Base-by-base conservation (phyloP, 331 rosid species). In the Quercus tomentella region DNA sequence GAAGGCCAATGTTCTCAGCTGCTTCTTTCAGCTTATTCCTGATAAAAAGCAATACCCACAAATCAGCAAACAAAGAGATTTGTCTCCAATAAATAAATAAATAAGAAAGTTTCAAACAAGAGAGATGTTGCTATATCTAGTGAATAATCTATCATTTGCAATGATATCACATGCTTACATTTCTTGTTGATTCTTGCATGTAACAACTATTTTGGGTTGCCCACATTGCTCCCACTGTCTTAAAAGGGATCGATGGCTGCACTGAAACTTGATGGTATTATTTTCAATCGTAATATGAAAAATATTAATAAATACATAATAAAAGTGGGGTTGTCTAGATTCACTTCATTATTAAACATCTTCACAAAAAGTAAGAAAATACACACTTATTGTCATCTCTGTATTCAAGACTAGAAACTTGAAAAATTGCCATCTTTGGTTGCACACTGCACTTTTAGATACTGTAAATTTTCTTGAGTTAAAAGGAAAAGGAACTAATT, bases 181-280 rank as follows among this genome's bases (percentile, higher is more conserved):
- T 84, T 89, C 98, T 79, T 87, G 97, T 79, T 95, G 98, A 77
- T 88, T 92, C 86, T 81, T 95, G 88, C 98, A 92, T 7, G 94
- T 84, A 73, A 91, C 90, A 58, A 92, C 97, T 65, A 95, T 91
- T 88, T 95, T 92, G 30, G 97, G 92, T 78, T 95, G 97, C 88
- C 98, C 94, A 35, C 89, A 85, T 43, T 84, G 88, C 80, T 95
- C 98, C 98, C 98, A 95, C 65, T 82, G 91, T 82, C 94, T 89
- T 85, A 95, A 82, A 81, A 95, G 97, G 70, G 86, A 83, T 56
- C 90, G 87, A 75, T 86, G 71, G 62, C 97, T 94, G 92, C 85
- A 83, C 76, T 76, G 70, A 76, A 17, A 86, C 26, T 43, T 17
- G 63, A 57, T 2, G 18, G 55, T 22, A n/a, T 21, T 33, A 49